phyloP scores from a whole-genome alignment of 352 stramenopile genomes.

The Phytophthora palmivora region DNA sequence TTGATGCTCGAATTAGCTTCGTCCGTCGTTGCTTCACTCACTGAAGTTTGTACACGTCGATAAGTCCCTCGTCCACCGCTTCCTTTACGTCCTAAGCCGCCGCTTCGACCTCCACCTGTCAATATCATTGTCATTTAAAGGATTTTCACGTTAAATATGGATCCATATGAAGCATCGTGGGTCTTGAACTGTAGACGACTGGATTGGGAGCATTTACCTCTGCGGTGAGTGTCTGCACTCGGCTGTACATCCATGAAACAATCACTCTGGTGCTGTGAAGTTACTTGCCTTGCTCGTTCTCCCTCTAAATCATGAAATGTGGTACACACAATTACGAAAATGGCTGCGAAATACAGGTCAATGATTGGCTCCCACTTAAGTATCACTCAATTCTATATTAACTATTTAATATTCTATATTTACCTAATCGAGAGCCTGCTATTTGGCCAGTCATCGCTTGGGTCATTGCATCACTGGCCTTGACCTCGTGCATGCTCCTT shows the following conservation, averaged over 20 bases:
- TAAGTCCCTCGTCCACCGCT: slow-evolving; percentile 41
- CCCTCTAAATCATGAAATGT: slow-evolving; percentile 29
- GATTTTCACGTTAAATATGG: background rate
- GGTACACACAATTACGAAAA: background rate
- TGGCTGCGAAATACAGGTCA: background rate
- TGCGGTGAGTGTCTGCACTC: slow-evolving; percentile 27
- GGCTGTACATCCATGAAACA: slow-evolving; percentile 45
- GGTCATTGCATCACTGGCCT: slow-evolving; percentile 12
- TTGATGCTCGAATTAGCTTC: slow-evolving; percentile 7
- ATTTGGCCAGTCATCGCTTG: slow-evolving; percentile 17
- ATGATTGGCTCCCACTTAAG: background rate
- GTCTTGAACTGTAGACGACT: background rate
- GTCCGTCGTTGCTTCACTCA: slow-evolving; percentile 2
- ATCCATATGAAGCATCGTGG: background rate
- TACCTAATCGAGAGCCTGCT: background rate
- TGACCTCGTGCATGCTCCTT: slow-evolving; percentile 34
- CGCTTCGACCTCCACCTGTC: slow-evolving; percentile 43
- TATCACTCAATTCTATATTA: no score
- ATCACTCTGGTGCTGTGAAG: slow-evolving; percentile 16
- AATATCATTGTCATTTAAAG: background rate
- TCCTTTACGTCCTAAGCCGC: slow-evolving; percentile 29
- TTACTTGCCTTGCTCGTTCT: background rate
- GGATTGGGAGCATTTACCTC: slow-evolving; percentile 23
- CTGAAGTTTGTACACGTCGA: slow-evolving; percentile 46
- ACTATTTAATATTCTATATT: background rate